phyloP scores from a whole-genome alignment of 129 eudicot genomes.

The Rutidosis leptorrhynchoides region DNA sequence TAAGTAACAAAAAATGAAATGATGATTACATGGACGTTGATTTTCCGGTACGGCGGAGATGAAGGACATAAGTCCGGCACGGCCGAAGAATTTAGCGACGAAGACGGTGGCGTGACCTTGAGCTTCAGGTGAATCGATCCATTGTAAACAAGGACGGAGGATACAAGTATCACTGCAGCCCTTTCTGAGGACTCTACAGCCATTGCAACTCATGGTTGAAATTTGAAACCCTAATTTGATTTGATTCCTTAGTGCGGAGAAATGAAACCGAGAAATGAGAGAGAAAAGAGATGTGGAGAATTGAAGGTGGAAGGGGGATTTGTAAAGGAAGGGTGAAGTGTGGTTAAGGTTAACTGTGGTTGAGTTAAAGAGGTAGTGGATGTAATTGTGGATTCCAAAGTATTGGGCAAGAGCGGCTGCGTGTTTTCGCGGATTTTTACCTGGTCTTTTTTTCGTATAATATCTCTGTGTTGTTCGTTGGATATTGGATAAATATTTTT shows the following conservation, averaged over 20 bases:
- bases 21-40: conserved; percentile 74
- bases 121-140: conserved; percentile 73
- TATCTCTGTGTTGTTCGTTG: background rate
- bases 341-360: conserved; percentile 22
- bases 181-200: conserved; percentile 85
- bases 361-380: conserved; percentile 22
- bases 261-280: conserved; percentile 32
- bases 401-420: conserved; percentile 82
- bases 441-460: conserved; percentile 2
- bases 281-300: conserved; percentile 10
- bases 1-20: background rate
- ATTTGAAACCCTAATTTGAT: background rate
- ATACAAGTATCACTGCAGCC: conserved; percentile 86
- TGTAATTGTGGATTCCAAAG: conserved; percentile 61
- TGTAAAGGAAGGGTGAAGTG: conserved; percentile 22
- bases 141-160: conserved; percentile 77
- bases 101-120: conserved; percentile 96
- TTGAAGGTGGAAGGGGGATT: conserved; percentile 22
- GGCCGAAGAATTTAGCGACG: conserved; percentile 93
- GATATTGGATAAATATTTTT: conserved; percentile 2
- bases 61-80: conserved; percentile 93
- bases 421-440: conserved; percentile 86
- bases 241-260: conserved; percentile 21
- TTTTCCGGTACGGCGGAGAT: conserved; percentile 73
- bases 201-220: conserved; percentile 80